Evolutionary conservation across 768 basidiomycete species (phyloP).

Genomic region (Suillus occidentalis): DNA sequence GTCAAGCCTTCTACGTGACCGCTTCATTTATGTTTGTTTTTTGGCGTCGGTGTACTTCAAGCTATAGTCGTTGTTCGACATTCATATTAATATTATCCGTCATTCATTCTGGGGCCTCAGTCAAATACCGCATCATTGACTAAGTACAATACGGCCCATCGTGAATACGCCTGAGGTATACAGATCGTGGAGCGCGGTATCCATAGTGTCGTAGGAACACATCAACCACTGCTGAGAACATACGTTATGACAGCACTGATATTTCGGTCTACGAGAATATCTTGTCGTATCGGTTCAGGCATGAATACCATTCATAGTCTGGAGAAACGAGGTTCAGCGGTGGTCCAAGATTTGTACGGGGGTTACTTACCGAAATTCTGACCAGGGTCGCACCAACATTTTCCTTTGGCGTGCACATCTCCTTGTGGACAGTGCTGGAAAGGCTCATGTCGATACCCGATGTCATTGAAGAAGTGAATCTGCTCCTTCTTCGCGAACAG

Average conservation of each 20-base stretch:
- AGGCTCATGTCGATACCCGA: slow-evolving; percentile 80
- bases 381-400: slow-evolving; percentile 70
- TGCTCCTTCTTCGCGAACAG: slow-evolving; percentile 73
- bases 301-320: slow-evolving; percentile 90
- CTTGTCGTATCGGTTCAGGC: slow-evolving; percentile 72
- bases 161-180: neutral
- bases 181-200: neutral
- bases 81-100: slow-evolving; percentile 67
- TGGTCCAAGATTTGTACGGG: neutral
- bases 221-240: too few relatives aligned
- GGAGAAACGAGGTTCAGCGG: slow-evolving; percentile 15
- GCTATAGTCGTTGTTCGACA: too few relatives aligned
- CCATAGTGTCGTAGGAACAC: neutral
- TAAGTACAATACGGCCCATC: neutral
- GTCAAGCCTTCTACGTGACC: too few relatives aligned
- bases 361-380: slow-evolving; percentile 63
- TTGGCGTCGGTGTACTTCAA: too few relatives aligned
- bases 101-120: slow-evolving; percentile 67
- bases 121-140: neutral
- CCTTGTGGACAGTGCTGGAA: slow-evolving; percentile 77
- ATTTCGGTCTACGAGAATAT: slow-evolving; percentile 41
- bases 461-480: slow-evolving; percentile 81
- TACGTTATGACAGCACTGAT: neutral
- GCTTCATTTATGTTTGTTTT: too few relatives aligned
- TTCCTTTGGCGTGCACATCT: slow-evolving; percentile 52